Evolutionary conservation across 345 rosid genomes (phyloP), one percentile per base, ranked within the genome.

Genomic region (Carallia pectinifolia): DNA sequence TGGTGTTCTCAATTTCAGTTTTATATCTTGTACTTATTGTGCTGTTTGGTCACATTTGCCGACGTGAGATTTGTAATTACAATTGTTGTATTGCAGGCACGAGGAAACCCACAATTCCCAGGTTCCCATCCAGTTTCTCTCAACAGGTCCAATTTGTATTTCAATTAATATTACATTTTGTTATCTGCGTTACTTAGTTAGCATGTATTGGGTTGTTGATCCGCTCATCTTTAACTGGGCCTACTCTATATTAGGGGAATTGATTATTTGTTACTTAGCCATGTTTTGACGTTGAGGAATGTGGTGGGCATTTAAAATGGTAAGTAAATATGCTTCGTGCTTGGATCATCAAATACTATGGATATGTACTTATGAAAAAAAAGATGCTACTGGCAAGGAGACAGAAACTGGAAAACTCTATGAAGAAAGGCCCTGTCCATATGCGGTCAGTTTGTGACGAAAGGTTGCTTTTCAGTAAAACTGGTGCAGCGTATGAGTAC

Each of bases 111-210:
- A 16, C 90, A 84, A 9, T 90, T 90, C 70, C 97, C 97, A 2
- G 97, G 97, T 54, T 90, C 97, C 23, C 97, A 90, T 65, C 97
- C 97, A 37, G 97, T 90, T 67, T 90, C 97, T 65, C 85, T 90
- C 70, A 84, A 82, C 88, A 88, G 97, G 97, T 90, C 13, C 6
- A 8, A 4, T 72, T 44, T 4, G 13, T 15, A 44, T 44, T 44
- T 44, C 50, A 15, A 10, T 44, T 44, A 16, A 44, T 44, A 34
- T 34, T 69, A 9, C 34, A 6, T 9, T 31, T 38, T 69, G 65
- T 33, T 59, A 30, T 39, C 36, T 65, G 39, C 2, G 6, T 12
- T 70, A 6, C 39, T 31, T 62, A 44, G 40, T 6, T 53, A 12
- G 44, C 33, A 15, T 56, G 31, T 40, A 31, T 31, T 40, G n/a